Evolutionary conservation across 257 asterid genomes (phyloP), one percentile per base, ranked within the genome.

Genomic region (Salvia splendens): DNA sequence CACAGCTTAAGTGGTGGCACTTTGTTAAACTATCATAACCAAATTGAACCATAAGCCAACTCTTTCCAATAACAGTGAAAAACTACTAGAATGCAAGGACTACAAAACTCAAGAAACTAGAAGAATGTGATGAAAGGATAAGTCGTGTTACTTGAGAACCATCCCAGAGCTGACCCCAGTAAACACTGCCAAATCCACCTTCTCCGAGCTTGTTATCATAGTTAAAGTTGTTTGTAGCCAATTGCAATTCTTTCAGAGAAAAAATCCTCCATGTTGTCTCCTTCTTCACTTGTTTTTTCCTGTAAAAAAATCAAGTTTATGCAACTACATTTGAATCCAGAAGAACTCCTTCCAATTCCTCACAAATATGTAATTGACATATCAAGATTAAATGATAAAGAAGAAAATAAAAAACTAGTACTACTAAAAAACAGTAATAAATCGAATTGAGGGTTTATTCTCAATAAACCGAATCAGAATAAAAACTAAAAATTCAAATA

Each of bases 111-210:
- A 24, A 61, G 49, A 17, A 46, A 73, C 2, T 9, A 33, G 32
- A 71, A 3, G 20, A 75, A 73, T 20, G 12, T 4, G 48, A 64
- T 5, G 61, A 52, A 60, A 73, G 46, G 51, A n/a, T 33, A 28
- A 50, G 59, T 41, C 4, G 61, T 56, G 78, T 76, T 76, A 93
- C 99, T 79, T 93, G 97, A 75, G 99, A 93, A 47, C 96, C 99
- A 81, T 93, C 99, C 97, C 97, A 93, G 20, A 87, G 88, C 75
- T 93, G 99, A 68, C 99, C 99, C 99, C 99, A 93, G 71, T 93
- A 93, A 72, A 93, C 97, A 80, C 99, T 88, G 46, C 99, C 99
- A 58, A 93, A 90, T 76, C 95, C 96, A 79, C 99, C 97, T 88
- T 93, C 99, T 61, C 97, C 99, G 20, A 93, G 97, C 91, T 93